These are phyloP conservation scores for Dioscorea zingiberensis DNA, from an alignment of 106 monocot genomes.

Conservation along the genomic window DNA sequence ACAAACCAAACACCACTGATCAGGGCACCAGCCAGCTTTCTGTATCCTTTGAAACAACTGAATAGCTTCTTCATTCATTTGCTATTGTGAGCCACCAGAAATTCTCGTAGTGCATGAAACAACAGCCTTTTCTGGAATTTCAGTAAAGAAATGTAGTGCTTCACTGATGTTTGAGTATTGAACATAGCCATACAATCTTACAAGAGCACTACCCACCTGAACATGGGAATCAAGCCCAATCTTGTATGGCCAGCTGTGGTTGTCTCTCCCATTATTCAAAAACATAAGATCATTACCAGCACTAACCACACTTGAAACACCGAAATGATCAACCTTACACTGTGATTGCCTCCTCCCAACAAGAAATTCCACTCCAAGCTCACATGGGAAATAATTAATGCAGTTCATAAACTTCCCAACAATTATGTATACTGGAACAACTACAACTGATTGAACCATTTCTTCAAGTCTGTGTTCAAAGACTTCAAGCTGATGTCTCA, in stretches of 20 bases:
- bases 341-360: slow-evolving; percentile 13
- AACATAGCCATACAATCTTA: too few relatives aligned
- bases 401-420: too few relatives aligned
- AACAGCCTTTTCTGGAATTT: slow-evolving; percentile 29
- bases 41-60: slow-evolving; percentile 18
- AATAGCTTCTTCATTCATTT: too few relatives aligned
- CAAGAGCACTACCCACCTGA: too few relatives aligned
- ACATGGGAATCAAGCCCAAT: slow-evolving; percentile 24
- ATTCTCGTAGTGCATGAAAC: slow-evolving; percentile 40
- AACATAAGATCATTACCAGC: slow-evolving; percentile 30
- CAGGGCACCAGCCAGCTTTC: slow-evolving; percentile 18
- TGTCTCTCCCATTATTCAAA: slow-evolving; percentile 10
- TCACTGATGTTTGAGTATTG: too few relatives aligned
- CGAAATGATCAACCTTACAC: too few relatives aligned
- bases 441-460: too few relatives aligned
- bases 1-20: slow-evolving; percentile 30
- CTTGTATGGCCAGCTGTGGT: slow-evolving; percentile 24
- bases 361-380: slow-evolving; percentile 25
- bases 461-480: too few relatives aligned
- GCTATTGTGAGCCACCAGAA: slow-evolving; percentile 24
- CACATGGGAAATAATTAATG: too few relatives aligned
- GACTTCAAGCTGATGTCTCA: too few relatives aligned
- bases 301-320: slow-evolving; percentile 29
- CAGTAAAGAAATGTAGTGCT: too few relatives aligned
- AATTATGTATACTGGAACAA: too few relatives aligned